Percentiles rank a stretch among this genome's conserved stretches.
Evolutionary conservation across 2,329 filamentous ascomycete genomes (phyloP).

Genomic region (Hypomyces rosellus): DNA sequence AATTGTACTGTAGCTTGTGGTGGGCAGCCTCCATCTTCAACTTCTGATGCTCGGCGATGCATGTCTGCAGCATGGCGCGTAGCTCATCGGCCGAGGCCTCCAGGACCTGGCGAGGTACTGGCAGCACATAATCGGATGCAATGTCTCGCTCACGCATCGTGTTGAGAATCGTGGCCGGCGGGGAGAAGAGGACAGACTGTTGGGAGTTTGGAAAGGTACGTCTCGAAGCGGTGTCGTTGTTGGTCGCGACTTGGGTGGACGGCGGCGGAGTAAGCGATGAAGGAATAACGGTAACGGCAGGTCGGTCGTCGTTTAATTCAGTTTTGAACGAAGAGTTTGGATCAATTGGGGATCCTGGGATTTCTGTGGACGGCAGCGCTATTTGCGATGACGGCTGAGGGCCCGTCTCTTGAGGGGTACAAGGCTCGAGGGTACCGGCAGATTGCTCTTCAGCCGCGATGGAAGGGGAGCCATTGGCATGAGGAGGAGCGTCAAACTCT

Average conservation of each 20-base stretch:
- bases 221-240: slow-evolving; percentile 20
- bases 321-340: slow-evolving; percentile 43
- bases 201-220: slow-evolving; percentile 36
- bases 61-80: slow-evolving; percentile 48
- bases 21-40: slow-evolving; percentile 80
- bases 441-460: slow-evolving; percentile 24
- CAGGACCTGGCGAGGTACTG: slow-evolving; percentile 43
- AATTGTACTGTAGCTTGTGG: slow-evolving; percentile 82
- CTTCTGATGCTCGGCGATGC: slow-evolving; percentile 50
- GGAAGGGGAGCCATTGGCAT: slow-evolving; percentile 18
- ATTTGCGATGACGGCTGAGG: slow-evolving; percentile 39
- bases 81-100: slow-evolving; percentile 51
- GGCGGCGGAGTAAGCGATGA: slow-evolving; percentile 54
- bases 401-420: slow-evolving; percentile 25
- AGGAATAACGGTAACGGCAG: slow-evolving; percentile 42
- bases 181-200: slow-evolving; percentile 45
- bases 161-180: slow-evolving; percentile 43
- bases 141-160: slow-evolving; percentile 25
- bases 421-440: slow-evolving; percentile 28
- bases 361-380: slow-evolving; percentile 53
- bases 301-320: slow-evolving; percentile 42
- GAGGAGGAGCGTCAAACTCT: slow-evolving; percentile 26
- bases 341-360: slow-evolving; percentile 47
- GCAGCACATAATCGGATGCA: slow-evolving; percentile 39
- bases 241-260: slow-evolving; percentile 42